Evolutionary conservation across 192 early-diverging fungal species (phyloP), one percentile per base, ranked within the genome.

Genomic region (Backusella tarrabulga): DNA sequence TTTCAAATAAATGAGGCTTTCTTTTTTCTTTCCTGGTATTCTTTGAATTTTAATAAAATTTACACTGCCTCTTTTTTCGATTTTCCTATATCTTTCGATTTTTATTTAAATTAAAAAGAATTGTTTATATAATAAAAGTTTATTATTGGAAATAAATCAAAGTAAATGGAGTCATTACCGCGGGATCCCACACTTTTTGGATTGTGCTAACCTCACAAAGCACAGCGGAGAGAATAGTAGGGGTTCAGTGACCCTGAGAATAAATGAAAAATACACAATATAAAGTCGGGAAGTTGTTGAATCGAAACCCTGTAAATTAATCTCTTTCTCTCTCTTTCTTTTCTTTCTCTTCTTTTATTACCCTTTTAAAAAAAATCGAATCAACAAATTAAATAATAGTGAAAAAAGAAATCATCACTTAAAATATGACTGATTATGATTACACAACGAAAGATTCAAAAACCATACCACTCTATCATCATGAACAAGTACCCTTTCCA

Each of bases 391-490:
- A 38, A 70, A 41, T 8, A 73, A 73, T 4, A 54, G 34, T 17
- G n/a, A 34, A 26, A 9, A 9, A 56, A 56, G 17, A 19, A 56
- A 56, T 8, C 54, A 56, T 11, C 19, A 23, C 54, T 52, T 71
- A 23, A 23, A 63, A 63, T 29, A 63, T 63, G 56, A 29, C 56
- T 63, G 56, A 29, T 29, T 63, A 63, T 63, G 56, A 63, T 63
- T 63, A 56, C 34, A 21, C 73, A 42, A 74, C 50, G 29, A 52
- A 36, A 34, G 35, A 23, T 5, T 34, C 73, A 35, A 74, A 63
- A 66, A 35, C 54, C 23, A 52, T 74, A n/a, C 73, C 73, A 60
- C 73, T 74, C 36, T 74, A 74, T 34, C 73, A 74, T 36, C 78
- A 21, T 34, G 71, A 72, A 72, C 71, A 72, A 52, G 71, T 72